Evolutionary conservation across 768 basidiomycete species (phyloP), one percentile per base, ranked within the genome.

Genomic region (Boletus rubropictus): DNA sequence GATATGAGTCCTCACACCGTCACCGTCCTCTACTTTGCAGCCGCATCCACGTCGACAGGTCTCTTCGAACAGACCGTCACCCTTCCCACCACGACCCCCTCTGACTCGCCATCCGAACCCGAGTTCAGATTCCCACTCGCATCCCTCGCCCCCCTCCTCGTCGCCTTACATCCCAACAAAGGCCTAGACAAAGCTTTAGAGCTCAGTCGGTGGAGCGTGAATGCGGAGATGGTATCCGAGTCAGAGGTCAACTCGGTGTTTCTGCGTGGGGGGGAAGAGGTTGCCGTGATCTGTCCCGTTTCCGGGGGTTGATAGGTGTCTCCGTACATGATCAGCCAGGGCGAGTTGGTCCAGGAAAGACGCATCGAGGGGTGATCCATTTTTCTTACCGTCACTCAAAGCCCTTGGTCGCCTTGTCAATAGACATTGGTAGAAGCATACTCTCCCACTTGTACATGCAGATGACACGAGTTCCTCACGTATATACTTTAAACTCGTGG

Each of bases 221-320:
- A 89, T 57, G 83, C 75, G 43, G 86, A 87, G 66, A 89, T 89
- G 85, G 75, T 88, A 2, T 79, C 83, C 11, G 72, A 82, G 50
- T 74, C 75, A 3, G 67, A 69, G n/a, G 50, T 58, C 9, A 24
- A 5, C 12, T 54, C 51, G 1, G 66, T 78, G 17, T 48, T 68
- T 11, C 63, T 91, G 38, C 72, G 64, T 37, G 84, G 85, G 10
- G 87, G 86, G 18, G 86, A 90, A 62, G 83, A 86, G 56, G 78
- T 89, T 7, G 86, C 82, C 12, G 74, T 90, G 21, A 90, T 91
- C 35, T 84, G 84, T 54, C 88, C 86, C 8, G 87, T 90, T 0
- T 87, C 85, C 43, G 89, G 89, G 5, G 88, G 88, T 27, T 89
- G 48, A 61, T 33, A 10, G 12, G 8, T 10, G 12, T 5, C 9